These are phyloP conservation scores for Protomyces pachydermus DNA, from an alignment of 1,139 yeast species.

Conservation along the genomic window DNA sequence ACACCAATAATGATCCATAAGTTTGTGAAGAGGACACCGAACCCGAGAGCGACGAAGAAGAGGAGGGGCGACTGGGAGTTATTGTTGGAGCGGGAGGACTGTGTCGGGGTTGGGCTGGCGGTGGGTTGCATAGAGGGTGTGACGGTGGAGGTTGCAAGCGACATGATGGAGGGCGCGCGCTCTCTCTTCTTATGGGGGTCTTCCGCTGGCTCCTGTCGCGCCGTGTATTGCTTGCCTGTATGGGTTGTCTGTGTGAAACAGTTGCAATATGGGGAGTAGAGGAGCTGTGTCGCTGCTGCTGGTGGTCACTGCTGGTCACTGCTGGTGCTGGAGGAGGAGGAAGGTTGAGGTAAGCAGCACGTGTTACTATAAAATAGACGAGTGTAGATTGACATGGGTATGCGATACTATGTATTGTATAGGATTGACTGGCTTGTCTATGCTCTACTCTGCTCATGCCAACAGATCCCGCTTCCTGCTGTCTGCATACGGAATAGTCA, in stretches of 20 bases:
- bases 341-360: too few species aligned
- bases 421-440: not conserved
- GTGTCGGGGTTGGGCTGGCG: constrained; percentile 23
- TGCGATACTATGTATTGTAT: too few species aligned
- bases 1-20: constrained; percentile 41
- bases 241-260: too few species aligned
- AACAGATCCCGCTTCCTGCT: not conserved
- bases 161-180: not conserved
- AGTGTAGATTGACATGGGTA: too few species aligned
- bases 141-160: constrained; percentile 1
- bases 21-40: constrained; percentile 42
- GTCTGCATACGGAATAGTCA: constrained; percentile 36
- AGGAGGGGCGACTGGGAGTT: constrained; percentile 34
- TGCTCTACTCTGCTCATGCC: not conserved
- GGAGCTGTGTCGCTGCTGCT: too few species aligned
- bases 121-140: constrained; percentile 9
- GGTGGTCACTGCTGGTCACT: too few species aligned
- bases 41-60: constrained; percentile 43
- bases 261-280: too few species aligned
- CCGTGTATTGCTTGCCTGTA: too few species aligned
- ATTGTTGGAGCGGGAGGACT: constrained; percentile 21
- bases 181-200: too few species aligned
- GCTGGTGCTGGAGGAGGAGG: too few species aligned
- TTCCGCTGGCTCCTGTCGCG: too few species aligned
- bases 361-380: too few species aligned